These are phyloP conservation scores for Apiospora saccharicola DNA, from an alignment of 2,329 filamentous ascomycete genomes.

Conservation along the genomic window DNA sequence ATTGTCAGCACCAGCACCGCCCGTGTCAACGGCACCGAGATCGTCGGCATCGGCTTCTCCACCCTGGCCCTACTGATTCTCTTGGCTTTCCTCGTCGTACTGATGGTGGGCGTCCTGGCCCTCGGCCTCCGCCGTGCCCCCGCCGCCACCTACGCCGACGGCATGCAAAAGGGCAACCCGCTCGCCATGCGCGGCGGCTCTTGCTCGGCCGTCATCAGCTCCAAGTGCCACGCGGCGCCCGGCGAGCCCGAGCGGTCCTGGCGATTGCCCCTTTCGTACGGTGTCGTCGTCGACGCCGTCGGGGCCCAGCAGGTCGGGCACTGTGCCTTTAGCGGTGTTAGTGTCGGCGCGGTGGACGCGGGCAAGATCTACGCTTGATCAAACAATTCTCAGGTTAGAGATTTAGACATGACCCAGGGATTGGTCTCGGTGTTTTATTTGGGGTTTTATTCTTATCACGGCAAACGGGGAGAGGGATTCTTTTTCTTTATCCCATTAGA, in stretches of 20 bases:
- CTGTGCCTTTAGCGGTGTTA: slow-evolving; percentile 52
- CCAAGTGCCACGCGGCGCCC: slow-evolving; percentile 52
- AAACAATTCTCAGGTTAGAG: not conserved
- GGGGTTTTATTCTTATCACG: not conserved
- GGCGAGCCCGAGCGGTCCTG: slow-evolving; percentile 39
- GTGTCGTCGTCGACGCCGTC: slow-evolving; percentile 50
- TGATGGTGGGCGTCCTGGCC: slow-evolving; percentile 45
- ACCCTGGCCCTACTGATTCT: slow-evolving; percentile 51
- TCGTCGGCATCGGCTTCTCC: slow-evolving; percentile 51
- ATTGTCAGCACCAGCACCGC: slow-evolving; percentile 32
- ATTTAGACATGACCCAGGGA: not conserved
- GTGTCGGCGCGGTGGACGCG: slow-evolving; percentile 44
- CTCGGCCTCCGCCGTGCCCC: slow-evolving; percentile 52
- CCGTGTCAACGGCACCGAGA: slow-evolving; percentile 22
- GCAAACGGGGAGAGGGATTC: not conserved
- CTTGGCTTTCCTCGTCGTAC: slow-evolving; percentile 47
- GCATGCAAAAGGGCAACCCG: slow-evolving; percentile 53
- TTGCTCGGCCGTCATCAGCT: slow-evolving; percentile 61
- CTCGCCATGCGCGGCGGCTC: slow-evolving; percentile 54
- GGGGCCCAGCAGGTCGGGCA: slow-evolving; percentile 49
- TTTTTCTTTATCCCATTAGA: slow-evolving; percentile 22
- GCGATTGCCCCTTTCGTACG: slow-evolving; percentile 53
- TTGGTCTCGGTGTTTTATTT: not conserved
- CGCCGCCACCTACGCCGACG: slow-evolving; percentile 44
- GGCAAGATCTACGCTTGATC: slow-evolving; percentile 48